phyloP scores from a whole-genome alignment of 1,139 yeast species.

The Saccharomycopsis hybrid region DNA sequence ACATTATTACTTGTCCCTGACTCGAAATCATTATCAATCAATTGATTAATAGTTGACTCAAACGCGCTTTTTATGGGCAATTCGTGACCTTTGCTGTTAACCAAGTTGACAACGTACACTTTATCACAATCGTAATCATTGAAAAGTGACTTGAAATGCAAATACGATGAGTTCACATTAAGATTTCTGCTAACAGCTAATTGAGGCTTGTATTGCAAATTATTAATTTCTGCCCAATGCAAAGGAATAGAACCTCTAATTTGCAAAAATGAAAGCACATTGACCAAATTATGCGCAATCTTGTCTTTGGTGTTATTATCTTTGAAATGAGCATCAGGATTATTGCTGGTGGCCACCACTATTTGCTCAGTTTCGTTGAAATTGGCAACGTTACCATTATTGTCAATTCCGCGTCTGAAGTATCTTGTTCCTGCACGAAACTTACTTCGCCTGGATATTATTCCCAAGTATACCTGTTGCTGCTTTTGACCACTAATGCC shows the following conservation, averaged over 20 bases:
- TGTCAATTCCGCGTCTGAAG: conserved; percentile 74
- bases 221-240: conserved; percentile 76
- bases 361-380: conserved; percentile 83
- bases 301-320: too few relatives aligned
- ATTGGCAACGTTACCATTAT: conserved; percentile 67
- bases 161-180: conserved; percentile 45
- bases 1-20: too few relatives aligned
- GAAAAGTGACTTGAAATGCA: conserved; percentile 39
- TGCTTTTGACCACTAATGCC: conserved; percentile 44
- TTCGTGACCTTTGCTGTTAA: conserved; percentile 77
- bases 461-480: conserved; percentile 39
- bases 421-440: conserved; percentile 77
- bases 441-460: conserved; percentile 62
- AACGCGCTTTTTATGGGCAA: conserved; percentile 66
- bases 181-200: conserved; percentile 47
- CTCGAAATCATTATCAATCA: not conserved
- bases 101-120: conserved; percentile 66
- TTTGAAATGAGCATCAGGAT: conserved; percentile 30
- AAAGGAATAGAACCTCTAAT: conserved; percentile 83
- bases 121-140: conserved; percentile 44
- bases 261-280: conserved; percentile 59
- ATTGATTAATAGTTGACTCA: conserved; percentile 28
- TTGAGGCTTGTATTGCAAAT: conserved; percentile 64
- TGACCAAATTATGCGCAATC: too few relatives aligned
- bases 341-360: conserved; percentile 29